Evolutionary conservation across 75 land plant genomes (phyloP).

Genomic region (Adiantum capillusveneris): DNA sequence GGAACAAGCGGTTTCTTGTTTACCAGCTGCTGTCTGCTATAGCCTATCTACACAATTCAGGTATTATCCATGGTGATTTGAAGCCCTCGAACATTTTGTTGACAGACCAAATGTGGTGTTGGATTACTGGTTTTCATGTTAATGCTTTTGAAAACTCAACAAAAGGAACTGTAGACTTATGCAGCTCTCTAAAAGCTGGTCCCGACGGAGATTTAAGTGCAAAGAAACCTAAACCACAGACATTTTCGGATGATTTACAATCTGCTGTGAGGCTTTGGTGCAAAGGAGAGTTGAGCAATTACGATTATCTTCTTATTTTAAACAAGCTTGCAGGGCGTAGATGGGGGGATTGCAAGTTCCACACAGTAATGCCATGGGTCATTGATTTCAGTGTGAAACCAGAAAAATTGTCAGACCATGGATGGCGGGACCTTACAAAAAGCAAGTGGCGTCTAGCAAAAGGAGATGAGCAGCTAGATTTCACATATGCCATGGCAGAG

Average conservation of each 20-base stretch:
- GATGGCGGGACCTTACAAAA: constrained; percentile 85
- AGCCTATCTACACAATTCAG: constrained; percentile 51
- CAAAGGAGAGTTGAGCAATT: constrained; percentile 77
- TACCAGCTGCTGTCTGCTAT: constrained; percentile 81
- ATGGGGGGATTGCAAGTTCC: constrained; percentile 87
- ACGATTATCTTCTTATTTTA: constrained; percentile 74
- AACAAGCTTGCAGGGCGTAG: constrained; percentile 86
- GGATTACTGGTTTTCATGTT: constrained; percentile 40
- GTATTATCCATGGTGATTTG: constrained; percentile 53
- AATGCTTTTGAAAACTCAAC: neutral
- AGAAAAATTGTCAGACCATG: constrained; percentile 50
- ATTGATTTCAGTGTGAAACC: constrained; percentile 85
- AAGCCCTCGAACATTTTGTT: constrained; percentile 57
- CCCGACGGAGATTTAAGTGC: neutral
- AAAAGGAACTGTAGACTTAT: no score
- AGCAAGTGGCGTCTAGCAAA: constrained; percentile 94
- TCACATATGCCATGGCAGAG: constrained; percentile 78
- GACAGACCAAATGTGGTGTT: constrained; percentile 56
- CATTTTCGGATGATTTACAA: constrained; percentile 44
- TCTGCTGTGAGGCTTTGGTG: constrained; percentile 62
- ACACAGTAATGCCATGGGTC: constrained; percentile 96
- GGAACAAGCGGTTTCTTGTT: constrained; percentile 58
- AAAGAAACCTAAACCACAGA: constrained; percentile 14
- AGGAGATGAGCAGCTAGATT: constrained; percentile 95
- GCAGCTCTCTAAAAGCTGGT: neutral